Conservation (phyloP, 257 asterid genomes). For the Capsicum chinense region DNA sequence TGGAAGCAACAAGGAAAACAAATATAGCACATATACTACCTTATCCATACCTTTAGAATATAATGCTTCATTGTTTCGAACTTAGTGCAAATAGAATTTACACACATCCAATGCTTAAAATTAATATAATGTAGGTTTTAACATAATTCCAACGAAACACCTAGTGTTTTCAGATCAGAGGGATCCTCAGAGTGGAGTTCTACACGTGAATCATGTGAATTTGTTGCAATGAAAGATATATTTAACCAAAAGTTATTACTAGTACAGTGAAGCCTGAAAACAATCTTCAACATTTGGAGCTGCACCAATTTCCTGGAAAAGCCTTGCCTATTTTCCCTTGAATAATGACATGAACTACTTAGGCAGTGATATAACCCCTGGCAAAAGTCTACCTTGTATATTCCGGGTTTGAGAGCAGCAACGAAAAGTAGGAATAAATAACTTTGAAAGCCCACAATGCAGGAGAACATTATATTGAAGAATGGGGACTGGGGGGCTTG, state of each 20-base stretch:
- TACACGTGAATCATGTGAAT: not conserved
- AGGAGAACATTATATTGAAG: slow-evolving; percentile 3
- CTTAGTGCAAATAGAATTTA: not conserved
- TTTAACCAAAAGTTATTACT: slow-evolving; percentile 3
- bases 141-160: not conserved
- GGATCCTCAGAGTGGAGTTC: not conserved
- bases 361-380: not conserved
- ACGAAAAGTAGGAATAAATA: not conserved
- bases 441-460: not conserved
- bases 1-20: not conserved
- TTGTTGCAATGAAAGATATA: not conserved
- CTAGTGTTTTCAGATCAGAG: not conserved
- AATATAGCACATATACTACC: not conserved
- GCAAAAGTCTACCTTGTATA: not conserved
- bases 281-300: not conserved
- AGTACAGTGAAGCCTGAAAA: not conserved
- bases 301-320: not conserved
- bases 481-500: not conserved
- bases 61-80: not conserved
- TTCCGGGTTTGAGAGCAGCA: not conserved
- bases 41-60: not conserved
- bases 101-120: not conserved
- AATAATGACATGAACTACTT: not conserved
- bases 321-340: not conserved
- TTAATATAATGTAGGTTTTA: not conserved